These are phyloP conservation scores for Nyctanthes arbortristis DNA, from an alignment of 257 asterid genomes.

Conservation along the genomic window DNA sequence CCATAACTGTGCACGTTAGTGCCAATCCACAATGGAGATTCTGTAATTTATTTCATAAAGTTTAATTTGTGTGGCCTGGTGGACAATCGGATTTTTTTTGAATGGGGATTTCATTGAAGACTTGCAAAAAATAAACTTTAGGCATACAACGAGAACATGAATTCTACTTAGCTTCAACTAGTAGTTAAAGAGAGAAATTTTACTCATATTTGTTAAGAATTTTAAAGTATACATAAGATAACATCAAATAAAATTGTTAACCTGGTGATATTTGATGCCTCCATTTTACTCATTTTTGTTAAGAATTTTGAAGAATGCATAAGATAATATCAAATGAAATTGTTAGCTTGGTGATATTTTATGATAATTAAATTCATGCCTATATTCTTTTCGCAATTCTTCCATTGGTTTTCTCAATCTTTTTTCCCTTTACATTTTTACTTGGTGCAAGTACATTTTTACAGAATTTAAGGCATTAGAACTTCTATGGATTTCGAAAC, in stretches of 20 bases:
- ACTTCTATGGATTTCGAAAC: neutral
- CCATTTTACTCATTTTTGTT: too few species aligned
- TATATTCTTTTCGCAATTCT: neutral
- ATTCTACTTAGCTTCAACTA: neutral
- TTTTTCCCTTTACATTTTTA: neutral
- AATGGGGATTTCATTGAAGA: neutral
- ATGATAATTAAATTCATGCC: neutral
- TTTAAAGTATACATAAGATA: too few species aligned
- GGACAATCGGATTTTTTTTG: neutral
- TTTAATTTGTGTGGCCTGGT: neutral
- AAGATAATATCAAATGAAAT: too few species aligned
- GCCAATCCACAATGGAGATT: neutral
- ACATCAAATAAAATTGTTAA: too few species aligned
- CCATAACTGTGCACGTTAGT: too few species aligned
- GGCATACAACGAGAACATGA: neutral
- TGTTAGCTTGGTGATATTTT: neutral
- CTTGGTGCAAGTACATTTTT: neutral
- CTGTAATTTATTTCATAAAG: neutral
- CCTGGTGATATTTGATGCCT: too few species aligned
- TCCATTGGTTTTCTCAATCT: neutral
- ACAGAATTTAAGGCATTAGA: conserved; percentile 5
- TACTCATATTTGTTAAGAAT: neutral
- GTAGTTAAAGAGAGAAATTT: neutral
- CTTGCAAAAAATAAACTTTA: neutral
- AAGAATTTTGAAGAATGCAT: too few species aligned